Percentiles rank a stretch among this genome's conserved stretches.
phyloP scores from a whole-genome alignment of 495 filamentous ascomycete species.

The Ascobolus immersus region DNA sequence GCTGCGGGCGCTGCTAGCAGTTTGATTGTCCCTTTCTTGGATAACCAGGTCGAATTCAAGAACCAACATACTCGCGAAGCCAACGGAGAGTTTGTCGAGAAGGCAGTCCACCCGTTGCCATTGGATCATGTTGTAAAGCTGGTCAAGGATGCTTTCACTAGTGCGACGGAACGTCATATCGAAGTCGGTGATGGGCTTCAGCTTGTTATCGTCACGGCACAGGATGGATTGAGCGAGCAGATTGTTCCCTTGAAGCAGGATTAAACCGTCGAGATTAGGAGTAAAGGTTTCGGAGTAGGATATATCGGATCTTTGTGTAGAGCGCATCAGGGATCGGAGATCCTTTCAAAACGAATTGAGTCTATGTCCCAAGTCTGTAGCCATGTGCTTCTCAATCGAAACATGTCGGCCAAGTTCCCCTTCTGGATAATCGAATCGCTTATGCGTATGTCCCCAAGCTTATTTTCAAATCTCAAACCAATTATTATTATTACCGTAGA shows the following conservation, averaged over 20 bases:
- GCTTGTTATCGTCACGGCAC: conserved; percentile 38
- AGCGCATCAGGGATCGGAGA: no score
- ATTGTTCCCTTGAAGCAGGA: conserved; percentile 70
- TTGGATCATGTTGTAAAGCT: conserved; percentile 52
- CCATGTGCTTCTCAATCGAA: no score
- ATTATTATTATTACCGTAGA: no score
- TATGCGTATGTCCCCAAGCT: no score
- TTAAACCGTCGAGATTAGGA: no score
- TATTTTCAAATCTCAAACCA: no score
- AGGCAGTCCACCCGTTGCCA: conserved; percentile 30
- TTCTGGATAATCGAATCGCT: no score
- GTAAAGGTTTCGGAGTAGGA: no score
- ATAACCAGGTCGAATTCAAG: conserved; percentile 99
- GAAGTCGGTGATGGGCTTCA: conserved; percentile 93
- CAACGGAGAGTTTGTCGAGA: conserved; percentile 35
- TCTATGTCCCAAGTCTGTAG: no score
- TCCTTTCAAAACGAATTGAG: no score
- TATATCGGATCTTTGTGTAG: no score
- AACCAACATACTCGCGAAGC: conserved; percentile 76
- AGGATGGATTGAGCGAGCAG: conserved; percentile 59
- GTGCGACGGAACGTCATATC: conserved; percentile 92
- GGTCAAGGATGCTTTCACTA: conserved; percentile 92
- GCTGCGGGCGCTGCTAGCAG: conserved; percentile 87
- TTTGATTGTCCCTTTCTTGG: conserved; percentile 95
- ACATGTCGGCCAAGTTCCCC: no score